Evolutionary conservation across 2,329 filamentous ascomycete genomes (phyloP).

Genomic region (Chaetomiaceae sp.): DNA sequence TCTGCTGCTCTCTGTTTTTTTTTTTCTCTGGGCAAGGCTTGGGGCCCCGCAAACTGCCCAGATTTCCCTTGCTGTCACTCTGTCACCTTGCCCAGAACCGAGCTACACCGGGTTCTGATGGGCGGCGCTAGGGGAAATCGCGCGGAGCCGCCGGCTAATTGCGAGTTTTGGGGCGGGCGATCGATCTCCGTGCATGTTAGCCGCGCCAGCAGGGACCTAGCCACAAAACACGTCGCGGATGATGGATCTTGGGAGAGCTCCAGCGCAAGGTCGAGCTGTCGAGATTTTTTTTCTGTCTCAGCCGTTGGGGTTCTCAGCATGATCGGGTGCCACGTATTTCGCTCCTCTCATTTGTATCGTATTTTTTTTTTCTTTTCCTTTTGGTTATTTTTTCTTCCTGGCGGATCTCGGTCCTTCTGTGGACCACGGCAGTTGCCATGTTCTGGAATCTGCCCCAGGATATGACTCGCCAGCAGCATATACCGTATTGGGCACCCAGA

Average conservation of each 20-base stretch:
- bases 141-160: conserved; percentile 26
- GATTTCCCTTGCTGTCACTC: background rate
- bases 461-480: conserved; percentile 19
- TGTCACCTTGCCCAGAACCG: conserved; percentile 18
- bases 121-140: conserved; percentile 15
- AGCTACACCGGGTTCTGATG: conserved; percentile 15
- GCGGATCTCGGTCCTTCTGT: conserved; percentile 22
- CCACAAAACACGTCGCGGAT: no score
- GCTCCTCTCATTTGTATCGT: background rate
- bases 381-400: background rate
- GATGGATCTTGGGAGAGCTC: no score
- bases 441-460: conserved; percentile 8
- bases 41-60: conserved; percentile 10
- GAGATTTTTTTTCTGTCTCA: background rate
- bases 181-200: conserved; percentile 22
- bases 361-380: background rate
- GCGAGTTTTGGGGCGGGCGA: conserved; percentile 18
- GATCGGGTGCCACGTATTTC: conserved; percentile 6
- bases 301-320: background rate
- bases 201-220: conserved; percentile 7
- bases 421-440: conserved; percentile 17
- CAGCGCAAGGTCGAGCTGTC: background rate
- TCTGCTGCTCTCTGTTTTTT: no score
- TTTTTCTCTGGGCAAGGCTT: background rate
- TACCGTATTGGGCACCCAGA: background rate